Conservation (phyloP, 345 rosid genomes). For the Melastoma malabathricum region DNA sequence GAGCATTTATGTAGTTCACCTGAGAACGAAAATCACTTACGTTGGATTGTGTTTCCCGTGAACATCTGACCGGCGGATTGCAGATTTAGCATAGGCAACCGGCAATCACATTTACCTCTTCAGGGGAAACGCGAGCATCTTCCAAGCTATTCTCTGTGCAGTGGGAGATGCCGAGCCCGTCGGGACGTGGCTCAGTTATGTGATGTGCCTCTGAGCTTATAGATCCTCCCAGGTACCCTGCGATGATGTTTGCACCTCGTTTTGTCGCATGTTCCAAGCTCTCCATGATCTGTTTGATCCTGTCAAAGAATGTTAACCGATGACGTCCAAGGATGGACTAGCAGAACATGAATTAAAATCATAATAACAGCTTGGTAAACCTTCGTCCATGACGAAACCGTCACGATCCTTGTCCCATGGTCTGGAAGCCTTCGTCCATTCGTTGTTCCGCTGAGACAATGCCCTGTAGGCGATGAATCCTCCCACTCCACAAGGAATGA, state of each 20-base stretch:
- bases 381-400: conserved; percentile 67
- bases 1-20: conserved; percentile 62
- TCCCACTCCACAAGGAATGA: conserved; percentile 32
- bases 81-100: no score
- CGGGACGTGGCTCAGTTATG: conserved; percentile 50
- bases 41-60: no score
- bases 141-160: conserved; percentile 48
- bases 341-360: neutral
- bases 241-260: conserved; percentile 56
- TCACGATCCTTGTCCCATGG: conserved; percentile 62
- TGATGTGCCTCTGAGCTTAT: conserved; percentile 62
- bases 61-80: no score
- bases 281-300: conserved; percentile 35
- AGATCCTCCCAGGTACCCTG: conserved; percentile 57
- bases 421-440: conserved; percentile 39
- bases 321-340: no score
- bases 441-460: conserved; percentile 45
- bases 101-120: conserved; percentile 27
- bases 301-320: neutral
- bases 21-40: conserved; percentile 7
- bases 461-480: conserved; percentile 61
- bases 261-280: conserved; percentile 59
- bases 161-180: conserved; percentile 50
- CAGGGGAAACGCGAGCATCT: conserved; percentile 61
- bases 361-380: conserved; percentile 27